Percentiles rank a stretch among this genome's conserved stretches.
phyloP scores from a whole-genome alignment of 202 grass and related monocot genomes.

The Setaria italica region DNA sequence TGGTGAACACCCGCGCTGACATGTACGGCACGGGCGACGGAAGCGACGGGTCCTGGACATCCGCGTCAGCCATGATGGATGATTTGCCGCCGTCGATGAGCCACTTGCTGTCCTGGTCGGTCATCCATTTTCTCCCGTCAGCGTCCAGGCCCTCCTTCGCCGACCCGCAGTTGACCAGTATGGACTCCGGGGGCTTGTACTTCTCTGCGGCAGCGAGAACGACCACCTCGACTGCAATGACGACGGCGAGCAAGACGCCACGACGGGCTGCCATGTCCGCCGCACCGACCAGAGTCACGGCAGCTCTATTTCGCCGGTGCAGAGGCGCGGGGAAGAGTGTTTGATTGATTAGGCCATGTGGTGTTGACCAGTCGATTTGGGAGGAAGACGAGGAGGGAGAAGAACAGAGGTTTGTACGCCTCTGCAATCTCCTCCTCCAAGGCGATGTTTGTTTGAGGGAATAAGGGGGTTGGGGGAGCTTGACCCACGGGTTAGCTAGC shows the following conservation, averaged over 20 bases:
- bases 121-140: conserved; percentile 68
- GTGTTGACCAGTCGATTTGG: not conserved
- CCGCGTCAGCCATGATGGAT: conserved; percentile 42
- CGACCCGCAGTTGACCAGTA: conserved; percentile 69
- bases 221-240: not conserved
- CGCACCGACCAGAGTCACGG: not conserved
- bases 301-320: not conserved
- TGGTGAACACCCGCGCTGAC: conserved; percentile 77
- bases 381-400: conserved; percentile 32
- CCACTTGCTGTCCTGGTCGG: conserved; percentile 58
- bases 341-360: conserved; percentile 31
- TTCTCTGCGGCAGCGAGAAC: not conserved
- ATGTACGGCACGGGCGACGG: conserved; percentile 82
- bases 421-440: conserved; percentile 57
- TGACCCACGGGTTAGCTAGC: not conserved
- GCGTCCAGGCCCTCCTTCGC: conserved; percentile 57
- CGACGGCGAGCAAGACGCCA: not conserved
- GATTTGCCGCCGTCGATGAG: conserved; percentile 54
- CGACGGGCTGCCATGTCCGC: conserved; percentile 23
- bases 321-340: not conserved
- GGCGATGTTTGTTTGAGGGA: conserved; percentile 28
- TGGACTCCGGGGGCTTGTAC: conserved; percentile 63
- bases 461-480: conserved; percentile 18
- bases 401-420: conserved; percentile 47
- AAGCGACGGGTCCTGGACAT: conserved; percentile 63